A percentile compares a stretch with the other conserved stretches of the same genome.
Evolutionary conservation across 2,329 filamentous ascomycete species (phyloP).

Genomic region (Colletotrichum tropicale): DNA sequence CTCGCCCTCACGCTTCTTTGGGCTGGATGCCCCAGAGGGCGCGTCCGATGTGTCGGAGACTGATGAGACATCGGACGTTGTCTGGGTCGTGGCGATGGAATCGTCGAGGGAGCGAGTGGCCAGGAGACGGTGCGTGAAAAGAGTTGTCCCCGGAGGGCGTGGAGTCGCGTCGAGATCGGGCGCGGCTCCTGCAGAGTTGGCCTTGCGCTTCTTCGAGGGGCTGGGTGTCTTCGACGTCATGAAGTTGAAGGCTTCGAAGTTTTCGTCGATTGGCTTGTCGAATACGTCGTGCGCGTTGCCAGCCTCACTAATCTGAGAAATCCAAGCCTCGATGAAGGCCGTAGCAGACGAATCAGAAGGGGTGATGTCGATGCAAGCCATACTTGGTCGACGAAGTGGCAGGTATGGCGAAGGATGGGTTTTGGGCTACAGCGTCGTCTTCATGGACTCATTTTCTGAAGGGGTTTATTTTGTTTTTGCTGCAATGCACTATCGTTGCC

Average conservation of each 20-base stretch:
- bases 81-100: neutral
- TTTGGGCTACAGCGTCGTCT: too few relatives aligned
- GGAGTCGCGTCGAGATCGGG: neutral
- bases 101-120: neutral
- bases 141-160: neutral
- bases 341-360: neutral
- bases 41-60: neutral
- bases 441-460: too few relatives aligned
- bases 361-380: neutral
- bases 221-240: neutral
- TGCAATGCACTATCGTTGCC: too few relatives aligned
- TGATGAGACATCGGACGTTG: neutral
- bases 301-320: neutral
- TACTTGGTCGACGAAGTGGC: rapidly evolving
- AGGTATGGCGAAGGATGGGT: neutral
- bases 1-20: neutral
- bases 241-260: neutral
- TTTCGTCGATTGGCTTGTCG: neutral
- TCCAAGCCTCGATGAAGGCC: neutral
- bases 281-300: neutral
- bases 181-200: neutral
- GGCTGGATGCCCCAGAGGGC: neutral
- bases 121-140: neutral
- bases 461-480: too few relatives aligned
- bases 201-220: neutral